Percentiles rank a stretch among this genome's conserved stretches.
Conservation (phyloP, 73 alveolate genomes). For the Paramecium tetraurelia region DNA sequence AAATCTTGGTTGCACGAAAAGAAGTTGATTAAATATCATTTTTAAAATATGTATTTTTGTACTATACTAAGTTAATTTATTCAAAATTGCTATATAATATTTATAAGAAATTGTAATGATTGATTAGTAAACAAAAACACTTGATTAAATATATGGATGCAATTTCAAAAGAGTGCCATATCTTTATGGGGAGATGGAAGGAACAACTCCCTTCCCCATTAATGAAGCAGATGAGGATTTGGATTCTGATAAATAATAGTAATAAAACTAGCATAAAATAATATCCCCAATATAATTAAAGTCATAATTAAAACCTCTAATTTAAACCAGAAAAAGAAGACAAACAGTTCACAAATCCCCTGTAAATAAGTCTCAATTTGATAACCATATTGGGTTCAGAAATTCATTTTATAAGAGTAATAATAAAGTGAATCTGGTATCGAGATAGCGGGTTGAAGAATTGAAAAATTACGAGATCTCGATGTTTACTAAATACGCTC, state of each 20-base stretch:
- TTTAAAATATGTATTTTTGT: not conserved
- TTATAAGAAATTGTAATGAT: not conserved
- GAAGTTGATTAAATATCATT: not conserved
- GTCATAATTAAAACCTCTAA: not conserved
- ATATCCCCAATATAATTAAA: not conserved
- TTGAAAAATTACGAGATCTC: not conserved
- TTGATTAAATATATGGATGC: not conserved
- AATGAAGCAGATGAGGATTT: conserved; percentile 34
- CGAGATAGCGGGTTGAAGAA: not conserved
- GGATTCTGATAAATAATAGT: not conserved
- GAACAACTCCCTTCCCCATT: not conserved
- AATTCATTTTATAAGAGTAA: conserved; percentile 2
- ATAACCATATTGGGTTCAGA: conserved; percentile 14
- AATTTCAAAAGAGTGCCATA: conserved; percentile 8
- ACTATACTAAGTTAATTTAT: not conserved
- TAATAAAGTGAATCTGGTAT: not conserved
- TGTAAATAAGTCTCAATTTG: not conserved
- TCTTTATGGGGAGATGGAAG: not conserved
- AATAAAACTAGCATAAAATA: not conserved
- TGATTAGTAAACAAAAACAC: not conserved
- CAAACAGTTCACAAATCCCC: not conserved
- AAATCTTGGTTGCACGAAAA: conserved; percentile 10
- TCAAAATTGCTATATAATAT: not conserved
- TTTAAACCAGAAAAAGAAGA: not conserved
- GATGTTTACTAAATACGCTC: not conserved